Conservation (phyloP, 257 asterid genomes). For the Primulina tabacum region DNA sequence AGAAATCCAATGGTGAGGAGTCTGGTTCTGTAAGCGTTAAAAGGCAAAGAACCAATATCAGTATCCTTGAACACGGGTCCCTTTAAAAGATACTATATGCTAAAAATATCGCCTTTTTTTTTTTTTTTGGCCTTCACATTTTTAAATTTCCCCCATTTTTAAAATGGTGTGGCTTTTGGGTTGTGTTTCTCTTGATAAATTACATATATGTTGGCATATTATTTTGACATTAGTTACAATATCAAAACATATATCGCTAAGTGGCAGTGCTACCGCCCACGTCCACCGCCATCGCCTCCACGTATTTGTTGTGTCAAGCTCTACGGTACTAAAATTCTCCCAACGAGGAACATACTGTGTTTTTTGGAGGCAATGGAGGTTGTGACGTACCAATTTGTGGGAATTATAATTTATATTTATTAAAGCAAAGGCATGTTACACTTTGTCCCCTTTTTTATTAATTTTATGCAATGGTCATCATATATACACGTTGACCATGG, state of each 20-base stretch:
- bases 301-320: slow-evolving; percentile 23
- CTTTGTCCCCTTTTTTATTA: neutral
- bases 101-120: neutral
- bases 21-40: slow-evolving; percentile 66
- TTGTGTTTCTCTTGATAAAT: slow-evolving; percentile 19
- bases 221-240: neutral
- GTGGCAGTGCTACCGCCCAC: slow-evolving; percentile 4
- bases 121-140: neutral
- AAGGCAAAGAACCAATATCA: slow-evolving; percentile 69
- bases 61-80: slow-evolving; percentile 51
- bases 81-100: slow-evolving; percentile 20
- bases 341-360: neutral
- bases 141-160: neutral
- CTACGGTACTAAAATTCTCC: no score
- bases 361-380: slow-evolving; percentile 22
- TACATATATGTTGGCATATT: neutral
- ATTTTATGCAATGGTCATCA: slow-evolving; percentile 11
- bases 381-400: slow-evolving; percentile 25
- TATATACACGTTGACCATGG: slow-evolving; percentile 18
- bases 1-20: slow-evolving; percentile 58
- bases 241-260: neutral
- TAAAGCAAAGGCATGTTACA: neutral
- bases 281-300: neutral
- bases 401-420: slow-evolving; percentile 22
- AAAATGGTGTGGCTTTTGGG: slow-evolving; percentile 28